Evolutionary conservation across 441 rosid species (phyloP).

Genomic region (Manihot esculenta): DNA sequence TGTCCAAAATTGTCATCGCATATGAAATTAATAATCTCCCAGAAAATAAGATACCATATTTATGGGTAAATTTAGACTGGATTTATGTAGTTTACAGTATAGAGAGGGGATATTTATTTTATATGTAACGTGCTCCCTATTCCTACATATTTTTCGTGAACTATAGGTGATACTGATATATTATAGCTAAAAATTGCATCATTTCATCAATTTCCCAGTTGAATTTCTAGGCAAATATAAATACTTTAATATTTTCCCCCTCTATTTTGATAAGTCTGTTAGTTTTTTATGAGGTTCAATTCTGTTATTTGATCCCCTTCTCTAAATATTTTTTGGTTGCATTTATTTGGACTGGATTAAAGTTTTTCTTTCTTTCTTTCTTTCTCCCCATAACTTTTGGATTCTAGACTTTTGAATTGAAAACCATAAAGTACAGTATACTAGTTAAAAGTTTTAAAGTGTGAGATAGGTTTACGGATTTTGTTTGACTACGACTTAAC

Average conservation of each 20-base stretch:
- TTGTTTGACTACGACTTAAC: not conserved
- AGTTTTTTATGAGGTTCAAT: not conserved
- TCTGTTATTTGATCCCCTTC: not conserved
- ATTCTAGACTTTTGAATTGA: not conserved
- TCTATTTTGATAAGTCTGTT: not conserved
- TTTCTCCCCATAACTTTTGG: not conserved
- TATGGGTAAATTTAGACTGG: not conserved
- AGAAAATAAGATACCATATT: conserved; percentile 3
- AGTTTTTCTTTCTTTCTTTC: not conserved
- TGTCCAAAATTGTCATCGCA: conserved; percentile 19
- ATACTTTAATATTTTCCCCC: not conserved
- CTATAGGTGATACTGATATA: not conserved
- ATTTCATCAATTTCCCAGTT: not conserved
- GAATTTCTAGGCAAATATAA: conserved; percentile 2
- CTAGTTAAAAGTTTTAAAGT: not conserved
- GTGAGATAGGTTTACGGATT: not conserved
- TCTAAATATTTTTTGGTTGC: not conserved
- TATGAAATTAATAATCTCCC: conserved; percentile 20
- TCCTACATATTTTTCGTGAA: not conserved
- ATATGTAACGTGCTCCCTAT: not conserved
- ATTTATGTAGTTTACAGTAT: not conserved
- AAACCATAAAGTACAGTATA: not conserved
- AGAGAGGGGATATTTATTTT: not conserved
- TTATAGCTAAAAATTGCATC: not conserved
- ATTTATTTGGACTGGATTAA: not conserved